Conservation (phyloP, 2,329 filamentous ascomycete genomes). For the Colletotrichum caudatum region DNA sequence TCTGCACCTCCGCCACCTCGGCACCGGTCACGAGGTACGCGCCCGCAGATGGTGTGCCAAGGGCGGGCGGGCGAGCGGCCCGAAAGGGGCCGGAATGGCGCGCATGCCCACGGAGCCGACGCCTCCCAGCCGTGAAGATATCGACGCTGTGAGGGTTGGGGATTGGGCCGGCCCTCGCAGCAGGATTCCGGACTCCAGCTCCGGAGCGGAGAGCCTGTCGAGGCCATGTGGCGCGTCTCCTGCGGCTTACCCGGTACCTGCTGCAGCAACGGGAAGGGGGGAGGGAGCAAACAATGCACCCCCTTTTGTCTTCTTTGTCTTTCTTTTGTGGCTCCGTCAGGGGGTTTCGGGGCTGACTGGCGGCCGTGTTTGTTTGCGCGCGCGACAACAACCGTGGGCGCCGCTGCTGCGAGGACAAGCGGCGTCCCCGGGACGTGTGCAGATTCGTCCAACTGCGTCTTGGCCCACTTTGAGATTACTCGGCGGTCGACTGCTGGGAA, state of each 20-base stretch:
- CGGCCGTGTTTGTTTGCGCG: neutral
- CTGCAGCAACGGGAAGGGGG: neutral
- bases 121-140: neutral
- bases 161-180: neutral
- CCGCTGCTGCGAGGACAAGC: neutral
- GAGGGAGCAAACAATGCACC: neutral
- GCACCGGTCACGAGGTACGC: neutral
- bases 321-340: neutral
- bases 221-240: neutral
- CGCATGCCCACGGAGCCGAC: neutral
- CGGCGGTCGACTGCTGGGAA: too few relatives aligned
- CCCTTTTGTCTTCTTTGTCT: neutral
- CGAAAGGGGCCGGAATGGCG: neutral
- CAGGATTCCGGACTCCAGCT: neutral
- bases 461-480: too few relatives aligned
- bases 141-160: neutral
- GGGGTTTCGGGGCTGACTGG: neutral
- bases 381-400: too few relatives aligned
- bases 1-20: neutral
- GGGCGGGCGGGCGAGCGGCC: neutral
- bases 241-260: neutral
- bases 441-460: too few relatives aligned
- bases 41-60: neutral
- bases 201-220: neutral
- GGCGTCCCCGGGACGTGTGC: neutral